Conservation (phyloP, 768 basidiomycete genomes). For the Leccinum olivaceopallidum region DNA sequence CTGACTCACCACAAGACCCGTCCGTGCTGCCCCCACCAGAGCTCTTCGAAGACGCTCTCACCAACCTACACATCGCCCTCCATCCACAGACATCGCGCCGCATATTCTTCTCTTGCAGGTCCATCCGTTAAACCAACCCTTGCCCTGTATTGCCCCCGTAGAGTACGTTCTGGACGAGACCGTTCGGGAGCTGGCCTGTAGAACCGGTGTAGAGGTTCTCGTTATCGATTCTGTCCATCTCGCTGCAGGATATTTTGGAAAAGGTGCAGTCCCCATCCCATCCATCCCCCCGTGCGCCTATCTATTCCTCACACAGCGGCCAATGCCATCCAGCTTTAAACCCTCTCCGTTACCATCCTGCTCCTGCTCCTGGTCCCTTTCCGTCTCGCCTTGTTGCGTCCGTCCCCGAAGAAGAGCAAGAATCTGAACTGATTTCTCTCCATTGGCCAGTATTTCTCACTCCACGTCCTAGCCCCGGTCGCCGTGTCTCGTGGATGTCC, state of each 20-base stretch:
- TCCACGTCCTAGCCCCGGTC: slow-evolving; percentile 44
- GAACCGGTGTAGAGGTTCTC: slow-evolving; percentile 77
- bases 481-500: slow-evolving; percentile 36
- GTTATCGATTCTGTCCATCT: slow-evolving; percentile 83
- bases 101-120: slow-evolving; percentile 53
- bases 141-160: slow-evolving; percentile 75
- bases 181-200: slow-evolving; percentile 72
- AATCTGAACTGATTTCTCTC: slow-evolving; percentile 48
- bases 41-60: slow-evolving; percentile 72
- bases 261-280: slow-evolving; percentile 45
- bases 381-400: slow-evolving; percentile 29
- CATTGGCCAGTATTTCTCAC: slow-evolving; percentile 33
- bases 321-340: slow-evolving; percentile 67
- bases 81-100: slow-evolving; percentile 81
- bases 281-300: slow-evolving; percentile 10
- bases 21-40: slow-evolving; percentile 65
- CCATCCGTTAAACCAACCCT: slow-evolving; percentile 75
- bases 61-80: slow-evolving; percentile 73
- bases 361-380: slow-evolving; percentile 22
- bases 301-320: slow-evolving; percentile 51
- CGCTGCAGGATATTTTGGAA: slow-evolving; percentile 83
- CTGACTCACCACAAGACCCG: slow-evolving; percentile 34
- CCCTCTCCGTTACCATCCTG: slow-evolving; percentile 65
- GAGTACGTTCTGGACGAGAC: slow-evolving; percentile 81
- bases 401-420: slow-evolving; percentile 43